A percentile compares a stretch with the other conserved stretches of the same genome.
phyloP scores from a whole-genome alignment of 768 basidiomycete genomes.

The Mycena leptocephala region DNA sequence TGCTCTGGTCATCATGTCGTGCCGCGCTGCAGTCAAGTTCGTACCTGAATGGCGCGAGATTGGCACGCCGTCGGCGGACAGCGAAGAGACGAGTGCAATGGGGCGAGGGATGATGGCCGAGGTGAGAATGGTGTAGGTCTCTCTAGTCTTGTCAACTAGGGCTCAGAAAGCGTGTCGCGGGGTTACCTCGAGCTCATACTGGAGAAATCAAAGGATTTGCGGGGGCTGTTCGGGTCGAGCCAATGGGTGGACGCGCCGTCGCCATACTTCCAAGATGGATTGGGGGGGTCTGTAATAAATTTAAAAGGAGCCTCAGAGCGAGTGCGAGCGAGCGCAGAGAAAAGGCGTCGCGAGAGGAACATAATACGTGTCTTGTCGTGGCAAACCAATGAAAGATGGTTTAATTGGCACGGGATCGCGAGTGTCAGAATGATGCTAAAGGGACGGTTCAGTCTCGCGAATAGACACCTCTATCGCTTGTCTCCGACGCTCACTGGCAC shows the following conservation, averaged over 20 bases:
- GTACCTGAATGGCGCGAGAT: slow-evolving; percentile 80
- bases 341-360: neutral
- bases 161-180: neutral
- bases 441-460: neutral
- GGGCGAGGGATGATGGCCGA: slow-evolving; percentile 78
- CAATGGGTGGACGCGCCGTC: slow-evolving; percentile 45
- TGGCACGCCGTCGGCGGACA: slow-evolving; percentile 66
- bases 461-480: neutral
- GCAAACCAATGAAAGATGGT: neutral
- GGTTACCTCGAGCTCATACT: slow-evolving; percentile 48
- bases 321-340: neutral
- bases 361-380: neutral
- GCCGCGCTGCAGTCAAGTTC: slow-evolving; percentile 24
- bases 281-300: slow-evolving; percentile 56
- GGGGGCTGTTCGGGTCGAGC: slow-evolving; percentile 42
- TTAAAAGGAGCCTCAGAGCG: slow-evolving; percentile 46
- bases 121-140: slow-evolving; percentile 67
- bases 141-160: slow-evolving; percentile 41
- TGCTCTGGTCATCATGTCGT: slow-evolving; percentile 25
- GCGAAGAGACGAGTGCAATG: slow-evolving; percentile 77
- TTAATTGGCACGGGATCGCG: neutral
- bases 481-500: neutral
- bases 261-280: slow-evolving; percentile 61
- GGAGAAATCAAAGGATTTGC: slow-evolving; percentile 60
- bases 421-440: neutral